Evolutionary conservation across 805 yeast species (phyloP), one percentile per base, ranked within the genome.

Genomic region (Nakazawaea ambrosiae): DNA sequence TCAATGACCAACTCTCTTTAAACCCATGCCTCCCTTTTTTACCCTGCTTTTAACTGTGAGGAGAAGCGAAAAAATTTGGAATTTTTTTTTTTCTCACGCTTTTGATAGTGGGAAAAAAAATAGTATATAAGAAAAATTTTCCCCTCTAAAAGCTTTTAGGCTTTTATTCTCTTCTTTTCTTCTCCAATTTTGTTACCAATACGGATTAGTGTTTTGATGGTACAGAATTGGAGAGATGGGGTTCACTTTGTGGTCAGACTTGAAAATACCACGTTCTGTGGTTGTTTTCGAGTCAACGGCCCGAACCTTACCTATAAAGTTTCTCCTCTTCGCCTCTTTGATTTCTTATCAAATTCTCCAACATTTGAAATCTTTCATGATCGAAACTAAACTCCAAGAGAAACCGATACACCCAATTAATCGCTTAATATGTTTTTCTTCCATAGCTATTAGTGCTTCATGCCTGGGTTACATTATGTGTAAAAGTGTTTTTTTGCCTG

Each of bases 401-500:
- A 19, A 28, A 17, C 5, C 15, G 12, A 22, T 19, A 18, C 22
- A 33, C 41, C 41, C 41, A 34, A 34, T 39, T 39, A 33, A 39
- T 39, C 41, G 41, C 41, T 39, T 30, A 27, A 33, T 39, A 31
- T 30, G 7, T 24, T 27, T n/a, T n/a, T n/a, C 14, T 23, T 28
- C 41, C 19, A 29, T 34, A 30, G 16, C 35, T 30, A 30, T 33
- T 22, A 4, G 20, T 17, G 41, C 41, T 39, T 39, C 41, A 39
- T 39, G 41, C 41, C 41, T 34, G 41, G 41, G 41, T 39, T 20
- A 39, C 34, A 39, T 33, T 16, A n/a, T n/a, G 30, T 29, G 29
- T 30, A n/a, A n/a, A n/a, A n/a, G n/a, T n/a, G n/a, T n/a, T n/a
- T n/a, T n/a, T n/a, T n/a, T n/a, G n/a, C n/a, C n/a, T n/a, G n/a